Evolutionary conservation across 352 stramenopile genomes (phyloP), one percentile per base, ranked within the genome.

Genomic region (Pythium oligandrum): DNA sequence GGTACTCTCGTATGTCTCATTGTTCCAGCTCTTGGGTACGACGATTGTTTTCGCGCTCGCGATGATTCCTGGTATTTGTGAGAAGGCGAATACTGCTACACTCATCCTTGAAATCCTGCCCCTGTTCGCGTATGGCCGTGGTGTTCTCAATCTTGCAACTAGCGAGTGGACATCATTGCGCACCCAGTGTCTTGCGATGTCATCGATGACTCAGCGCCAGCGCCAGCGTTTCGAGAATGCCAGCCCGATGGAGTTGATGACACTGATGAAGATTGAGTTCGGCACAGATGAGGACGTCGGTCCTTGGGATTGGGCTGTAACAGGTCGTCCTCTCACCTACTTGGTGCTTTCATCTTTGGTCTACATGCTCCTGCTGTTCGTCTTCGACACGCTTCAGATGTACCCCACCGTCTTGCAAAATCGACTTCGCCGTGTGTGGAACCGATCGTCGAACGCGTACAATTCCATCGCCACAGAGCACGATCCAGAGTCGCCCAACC

Each of bases 21-120:
- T 80, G 6, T 93, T 91, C 46, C 83, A 93, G 59, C 70, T 90
- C 10, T 53, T 93, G 48, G 79, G 63, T 7, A 61, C 62, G 2
- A 73, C 61, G 0, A 55, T 86, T 17, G 49, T 80, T 17, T 84
- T 82, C 37, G 48, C 51, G 1, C 44, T 93, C 11, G 78, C 72
- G 2, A 75, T 75, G 44, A 38, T 79, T 2, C 78, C 80, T 9
- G 70, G 63, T 4, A 30, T 85, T 32, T 93, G 83, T 48, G 48
- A 39, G 12, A 70, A 86, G 37, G 70, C 64, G 7, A 57, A 74
- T 37, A 71, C 63, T 6, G 47, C 70, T 3, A 52, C 76, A 4
- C 65, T 70, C 43, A 66, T 87, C 34, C 59, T 91, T 39, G 68
- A 86, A 10, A 39, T 78, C 6, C 55, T 93, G 2, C 83, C 83